These are phyloP conservation scores for Tetrahymena malaccensis DNA, from an alignment of 73 alveolate genomes.

Conservation along the genomic window DNA sequence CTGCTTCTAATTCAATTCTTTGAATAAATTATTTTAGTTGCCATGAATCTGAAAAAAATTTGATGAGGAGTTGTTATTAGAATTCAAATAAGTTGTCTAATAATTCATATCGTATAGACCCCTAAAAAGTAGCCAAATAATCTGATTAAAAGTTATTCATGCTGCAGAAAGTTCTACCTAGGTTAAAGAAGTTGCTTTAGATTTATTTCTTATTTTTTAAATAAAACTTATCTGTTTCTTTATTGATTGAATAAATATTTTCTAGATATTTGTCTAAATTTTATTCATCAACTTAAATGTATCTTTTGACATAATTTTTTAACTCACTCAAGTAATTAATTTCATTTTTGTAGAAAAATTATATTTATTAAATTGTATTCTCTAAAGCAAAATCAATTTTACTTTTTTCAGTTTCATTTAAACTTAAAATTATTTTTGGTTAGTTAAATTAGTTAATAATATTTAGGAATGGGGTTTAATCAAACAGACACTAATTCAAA, in stretches of 20 bases:
- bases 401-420: not conserved
- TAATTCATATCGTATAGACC: not conserved
- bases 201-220: not conserved
- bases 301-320: not conserved
- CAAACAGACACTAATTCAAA: not conserved
- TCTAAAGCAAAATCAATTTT: not conserved
- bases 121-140: not conserved
- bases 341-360: not conserved
- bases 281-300: not conserved
- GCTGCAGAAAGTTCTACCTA: not conserved
- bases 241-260: not conserved
- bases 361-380: not conserved
- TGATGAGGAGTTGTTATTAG: not conserved
- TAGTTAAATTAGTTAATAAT: not conserved
- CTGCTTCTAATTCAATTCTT: not conserved
- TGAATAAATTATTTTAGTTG: not conserved
- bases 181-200: not conserved
- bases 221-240: not conserved
- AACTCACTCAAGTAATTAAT: not conserved
- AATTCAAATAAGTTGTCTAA: not conserved
- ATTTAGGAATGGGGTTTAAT: not conserved
- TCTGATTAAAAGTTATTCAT: not conserved
- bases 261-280: not conserved
- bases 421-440: not conserved
- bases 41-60: not conserved